A percentile compares a stretch with the other conserved stretches of the same genome.
Conservation (phyloP, 306 rosid genomes). For the Begonia fuchsioides region DNA sequence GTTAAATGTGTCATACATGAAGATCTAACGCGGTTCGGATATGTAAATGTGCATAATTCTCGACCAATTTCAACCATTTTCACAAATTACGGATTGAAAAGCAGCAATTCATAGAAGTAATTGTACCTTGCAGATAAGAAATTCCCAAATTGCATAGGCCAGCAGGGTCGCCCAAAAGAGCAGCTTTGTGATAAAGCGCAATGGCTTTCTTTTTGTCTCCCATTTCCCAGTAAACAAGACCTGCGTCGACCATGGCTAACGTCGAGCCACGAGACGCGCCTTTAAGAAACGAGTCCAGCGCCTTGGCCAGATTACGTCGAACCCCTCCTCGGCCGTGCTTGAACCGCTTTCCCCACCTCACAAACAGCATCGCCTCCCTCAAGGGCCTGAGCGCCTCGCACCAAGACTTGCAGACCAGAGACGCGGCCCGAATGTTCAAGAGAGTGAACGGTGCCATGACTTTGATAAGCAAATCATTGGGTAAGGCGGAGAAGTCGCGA, state of each 20-base stretch:
- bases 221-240: slow-evolving; percentile 64
- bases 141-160: slow-evolving; percentile 83
- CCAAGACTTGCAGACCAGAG: slow-evolving; percentile 73
- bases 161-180: slow-evolving; percentile 51
- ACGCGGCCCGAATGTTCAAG: slow-evolving; percentile 43
- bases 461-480: slow-evolving; percentile 44
- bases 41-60: no score
- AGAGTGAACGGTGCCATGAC: slow-evolving; percentile 42
- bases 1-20: no score
- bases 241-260: slow-evolving; percentile 83
- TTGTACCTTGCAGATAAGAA: slow-evolving; percentile 72
- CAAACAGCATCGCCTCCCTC: slow-evolving; percentile 56
- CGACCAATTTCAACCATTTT: no score
- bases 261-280: slow-evolving; percentile 66
- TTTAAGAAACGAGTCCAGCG: slow-evolving; percentile 50
- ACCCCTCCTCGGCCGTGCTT: slow-evolving; percentile 66
- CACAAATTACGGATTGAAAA: background rate
- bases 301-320: slow-evolving; percentile 32
- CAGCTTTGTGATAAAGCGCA: slow-evolving; percentile 43
- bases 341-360: slow-evolving; percentile 63
- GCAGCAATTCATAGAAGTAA: background rate
- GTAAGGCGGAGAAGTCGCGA: slow-evolving; percentile 49
- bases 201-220: slow-evolving; percentile 40
- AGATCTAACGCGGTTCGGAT: no score
- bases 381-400: slow-evolving; percentile 45